Evolutionary conservation across 2,329 filamentous ascomycete genomes (phyloP).

Genomic region (Nigrospora sphaerica): DNA sequence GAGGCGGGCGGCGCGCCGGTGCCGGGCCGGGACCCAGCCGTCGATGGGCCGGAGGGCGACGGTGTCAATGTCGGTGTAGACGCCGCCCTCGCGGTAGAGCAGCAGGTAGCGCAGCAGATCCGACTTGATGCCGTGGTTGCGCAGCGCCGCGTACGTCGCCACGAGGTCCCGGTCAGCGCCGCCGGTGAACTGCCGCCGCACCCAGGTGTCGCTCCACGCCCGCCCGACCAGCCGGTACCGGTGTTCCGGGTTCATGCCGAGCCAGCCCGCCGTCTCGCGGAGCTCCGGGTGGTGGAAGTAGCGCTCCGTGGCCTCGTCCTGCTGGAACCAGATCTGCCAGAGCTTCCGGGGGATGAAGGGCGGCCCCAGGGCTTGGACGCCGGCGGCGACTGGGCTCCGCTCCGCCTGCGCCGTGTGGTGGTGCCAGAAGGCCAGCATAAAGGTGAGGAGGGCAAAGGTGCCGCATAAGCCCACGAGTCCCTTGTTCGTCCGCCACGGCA

Average conservation of each 20-base stretch:
- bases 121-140: slow-evolving; percentile 21
- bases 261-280: slow-evolving; percentile 12
- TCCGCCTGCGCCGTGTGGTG: background rate
- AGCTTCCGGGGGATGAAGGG: slow-evolving; percentile 14
- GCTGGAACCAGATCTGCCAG: slow-evolving; percentile 18
- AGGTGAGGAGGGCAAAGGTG: background rate
- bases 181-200: slow-evolving; percentile 12
- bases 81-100: slow-evolving; percentile 58
- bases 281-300: slow-evolving; percentile 7
- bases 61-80: slow-evolving; percentile 38
- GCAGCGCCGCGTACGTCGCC: slow-evolving; percentile 12
- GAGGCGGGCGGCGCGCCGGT: slow-evolving; percentile 12
- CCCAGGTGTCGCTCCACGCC: slow-evolving; percentile 15
- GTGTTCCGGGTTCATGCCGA: slow-evolving; percentile 15
- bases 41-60: slow-evolving; percentile 30
- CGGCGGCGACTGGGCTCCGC: background rate
- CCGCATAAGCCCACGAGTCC: background rate
- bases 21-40: slow-evolving; percentile 44
- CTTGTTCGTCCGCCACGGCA: background rate
- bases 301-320: background rate
- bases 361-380: background rate
- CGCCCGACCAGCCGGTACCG: slow-evolving; percentile 17
- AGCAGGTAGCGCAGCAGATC: slow-evolving; percentile 60
- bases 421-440: background rate
- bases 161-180: slow-evolving; percentile 7